Evolutionary conservation across 257 asterid species (phyloP).

Genomic region (Solanum tacnaense): DNA sequence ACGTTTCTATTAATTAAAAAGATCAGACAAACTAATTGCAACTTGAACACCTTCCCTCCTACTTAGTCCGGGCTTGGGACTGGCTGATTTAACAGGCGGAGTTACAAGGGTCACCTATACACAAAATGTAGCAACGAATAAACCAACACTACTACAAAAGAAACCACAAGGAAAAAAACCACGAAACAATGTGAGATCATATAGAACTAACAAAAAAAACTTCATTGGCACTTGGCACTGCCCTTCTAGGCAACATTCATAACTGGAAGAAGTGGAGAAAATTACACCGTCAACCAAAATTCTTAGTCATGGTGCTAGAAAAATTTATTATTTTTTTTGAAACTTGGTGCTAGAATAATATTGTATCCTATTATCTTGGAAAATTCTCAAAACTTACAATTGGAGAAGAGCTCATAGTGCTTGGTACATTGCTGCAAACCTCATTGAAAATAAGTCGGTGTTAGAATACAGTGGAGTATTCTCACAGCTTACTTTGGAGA

Average conservation of each 20-base stretch:
- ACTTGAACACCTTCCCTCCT: neutral
- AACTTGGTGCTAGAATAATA: neutral
- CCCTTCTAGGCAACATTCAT: neutral
- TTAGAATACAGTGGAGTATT: no score
- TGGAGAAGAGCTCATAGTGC: no score
- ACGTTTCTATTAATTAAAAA: neutral
- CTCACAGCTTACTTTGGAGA: no score
- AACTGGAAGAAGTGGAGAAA: neutral
- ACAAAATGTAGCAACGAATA: neutral
- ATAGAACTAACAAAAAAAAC: neutral
- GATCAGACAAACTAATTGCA: neutral
- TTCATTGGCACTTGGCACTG: neutral
- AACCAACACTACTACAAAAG: neutral
- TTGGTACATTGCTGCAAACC: no score
- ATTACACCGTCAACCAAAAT: neutral
- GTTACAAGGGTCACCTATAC: neutral
- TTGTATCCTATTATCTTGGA: neutral
- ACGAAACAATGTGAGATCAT: neutral
- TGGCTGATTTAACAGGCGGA: neutral
- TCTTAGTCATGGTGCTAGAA: neutral
- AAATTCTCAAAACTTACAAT: no score
- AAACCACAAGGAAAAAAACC: neutral
- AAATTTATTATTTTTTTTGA: no score
- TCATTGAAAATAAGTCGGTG: no score
- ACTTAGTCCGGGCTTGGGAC: neutral